These are phyloP conservation scores for Dryas integrifolia DNA, from an alignment of 331 rosid genomes.

Conservation along the genomic window DNA sequence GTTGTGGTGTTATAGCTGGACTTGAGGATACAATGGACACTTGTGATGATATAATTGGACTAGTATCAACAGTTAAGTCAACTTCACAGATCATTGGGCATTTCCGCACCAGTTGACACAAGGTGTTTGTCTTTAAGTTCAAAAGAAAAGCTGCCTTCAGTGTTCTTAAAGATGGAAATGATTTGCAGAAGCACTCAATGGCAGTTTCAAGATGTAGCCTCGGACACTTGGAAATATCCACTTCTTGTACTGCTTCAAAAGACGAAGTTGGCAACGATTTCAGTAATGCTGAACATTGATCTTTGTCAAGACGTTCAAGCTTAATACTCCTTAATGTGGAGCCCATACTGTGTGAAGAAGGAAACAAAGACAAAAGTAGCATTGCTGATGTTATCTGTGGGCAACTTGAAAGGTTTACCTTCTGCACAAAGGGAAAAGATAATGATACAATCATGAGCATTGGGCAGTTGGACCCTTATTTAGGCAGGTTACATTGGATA, in stretches of 20 bases:
- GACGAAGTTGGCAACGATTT: slow-evolving; percentile 34
- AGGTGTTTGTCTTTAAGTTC: slow-evolving; percentile 38
- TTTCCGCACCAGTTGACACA: slow-evolving; percentile 48
- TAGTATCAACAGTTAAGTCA: slow-evolving; percentile 64
- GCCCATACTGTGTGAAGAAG: slow-evolving; percentile 41
- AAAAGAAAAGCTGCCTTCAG: slow-evolving; percentile 64
- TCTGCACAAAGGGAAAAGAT: slow-evolving; percentile 53
- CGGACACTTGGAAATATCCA: slow-evolving; percentile 72
- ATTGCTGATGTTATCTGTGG: slow-evolving; percentile 64
- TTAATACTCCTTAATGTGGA: slow-evolving; percentile 35
- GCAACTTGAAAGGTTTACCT: slow-evolving; percentile 64
- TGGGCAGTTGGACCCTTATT: not conserved
- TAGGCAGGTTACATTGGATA: slow-evolving; percentile 21
- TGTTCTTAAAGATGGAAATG: slow-evolving; percentile 62
- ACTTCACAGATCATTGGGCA: slow-evolving; percentile 55
- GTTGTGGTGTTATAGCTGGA: slow-evolving; percentile 25
- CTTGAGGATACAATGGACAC: slow-evolving; percentile 46
- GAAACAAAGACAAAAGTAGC: slow-evolving; percentile 59
- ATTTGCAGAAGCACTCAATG: slow-evolving; percentile 54
- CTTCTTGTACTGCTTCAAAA: slow-evolving; percentile 64
- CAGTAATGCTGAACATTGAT: slow-evolving; percentile 25
- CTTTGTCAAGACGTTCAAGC: slow-evolving; percentile 36
- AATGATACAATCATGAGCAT: slow-evolving; percentile 25
- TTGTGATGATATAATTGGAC: slow-evolving; percentile 54
- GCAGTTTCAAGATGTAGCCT: slow-evolving; percentile 53